Conservation (phyloP, 2,329 filamentous ascomycete genomes). For the Aspergillus brasiliensis region DNA sequence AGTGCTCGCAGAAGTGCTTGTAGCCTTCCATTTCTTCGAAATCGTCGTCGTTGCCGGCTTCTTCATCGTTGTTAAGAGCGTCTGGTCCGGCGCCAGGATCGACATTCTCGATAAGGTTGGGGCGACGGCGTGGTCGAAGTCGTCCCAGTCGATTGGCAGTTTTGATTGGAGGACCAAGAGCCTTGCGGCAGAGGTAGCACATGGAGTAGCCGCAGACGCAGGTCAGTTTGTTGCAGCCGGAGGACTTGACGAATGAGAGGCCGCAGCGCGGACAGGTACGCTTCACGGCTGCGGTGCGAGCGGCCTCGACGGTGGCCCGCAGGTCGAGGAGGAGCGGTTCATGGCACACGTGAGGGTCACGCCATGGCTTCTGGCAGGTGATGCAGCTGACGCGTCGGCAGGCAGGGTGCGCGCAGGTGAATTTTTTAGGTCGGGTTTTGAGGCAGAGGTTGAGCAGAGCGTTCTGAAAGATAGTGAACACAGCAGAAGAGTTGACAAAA, state of each 20-base stretch:
- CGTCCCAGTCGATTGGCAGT: conserved; percentile 9
- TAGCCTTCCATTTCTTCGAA: conserved; percentile 68
- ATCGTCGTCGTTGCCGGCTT: conserved; percentile 7
- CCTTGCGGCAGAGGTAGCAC: conserved; percentile 93
- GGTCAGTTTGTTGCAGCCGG: conserved; percentile 95
- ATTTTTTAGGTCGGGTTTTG: conserved; percentile 71
- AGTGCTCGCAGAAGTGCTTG: conserved; percentile 94
- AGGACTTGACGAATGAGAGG: conserved; percentile 87
- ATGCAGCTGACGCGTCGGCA: conserved; percentile 77
- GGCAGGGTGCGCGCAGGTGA: conserved; percentile 69
- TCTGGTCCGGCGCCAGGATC: conserved; percentile 48
- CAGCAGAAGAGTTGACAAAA: conserved; percentile 54
- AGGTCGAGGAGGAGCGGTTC: conserved; percentile 79
- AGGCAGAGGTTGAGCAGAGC: conserved; percentile 70
- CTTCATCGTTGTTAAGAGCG: conserved; percentile 23
- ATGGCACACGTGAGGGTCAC: conserved; percentile 86
- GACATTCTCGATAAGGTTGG: conserved; percentile 23
- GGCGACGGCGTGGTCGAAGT: conserved; percentile 10
- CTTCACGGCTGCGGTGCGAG: conserved; percentile 91
- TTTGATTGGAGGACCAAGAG: conserved; percentile 43
- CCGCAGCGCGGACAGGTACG: conserved; percentile 91
- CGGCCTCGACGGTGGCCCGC: conserved; percentile 86
- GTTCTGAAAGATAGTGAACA: conserved; percentile 55
- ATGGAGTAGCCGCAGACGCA: conserved; percentile 96
- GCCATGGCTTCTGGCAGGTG: conserved; percentile 78